These are phyloP conservation scores for Wickerhamiella nectarea DNA, from an alignment of 805 yeast species.

Conservation along the genomic window DNA sequence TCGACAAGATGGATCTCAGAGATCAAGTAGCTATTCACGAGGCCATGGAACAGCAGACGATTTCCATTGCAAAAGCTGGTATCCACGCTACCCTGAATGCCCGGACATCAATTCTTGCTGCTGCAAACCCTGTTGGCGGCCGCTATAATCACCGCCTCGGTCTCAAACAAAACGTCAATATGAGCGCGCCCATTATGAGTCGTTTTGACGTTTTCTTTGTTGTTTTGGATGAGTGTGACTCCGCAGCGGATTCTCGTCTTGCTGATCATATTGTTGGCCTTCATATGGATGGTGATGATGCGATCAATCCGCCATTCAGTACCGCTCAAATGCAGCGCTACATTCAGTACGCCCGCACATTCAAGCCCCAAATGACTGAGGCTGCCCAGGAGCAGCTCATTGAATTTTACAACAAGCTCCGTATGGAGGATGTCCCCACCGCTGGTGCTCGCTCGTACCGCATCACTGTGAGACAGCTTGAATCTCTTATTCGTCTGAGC, in stretches of 20 bases:
- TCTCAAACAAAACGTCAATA: slow-evolving; percentile 70
- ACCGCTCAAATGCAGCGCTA: slow-evolving; percentile 81
- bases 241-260: slow-evolving; percentile 71
- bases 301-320: slow-evolving; percentile 76
- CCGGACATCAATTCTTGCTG: slow-evolving; percentile 89
- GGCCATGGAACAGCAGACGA: slow-evolving; percentile 99
- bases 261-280: slow-evolving; percentile 87
- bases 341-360: slow-evolving; percentile 82
- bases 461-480: slow-evolving; percentile 93
- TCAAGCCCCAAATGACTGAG: slow-evolving; percentile 75
- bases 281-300: slow-evolving; percentile 82
- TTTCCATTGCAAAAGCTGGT: slow-evolving; percentile 97
- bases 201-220: slow-evolving; percentile 93
- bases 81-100: slow-evolving; percentile 97
- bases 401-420: slow-evolving; percentile 64
- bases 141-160: slow-evolving; percentile 81
- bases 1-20: slow-evolving; percentile 89
- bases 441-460: slow-evolving; percentile 68
- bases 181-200: slow-evolving; percentile 99
- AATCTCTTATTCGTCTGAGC: slow-evolving; percentile 79
- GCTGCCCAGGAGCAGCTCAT: slow-evolving; percentile 71
- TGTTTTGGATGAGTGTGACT: slow-evolving; percentile 87
- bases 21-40: slow-evolving; percentile 99
- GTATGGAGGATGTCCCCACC: slow-evolving; percentile 86
- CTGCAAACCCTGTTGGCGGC: slow-evolving; percentile 98